A percentile compares a stretch with the other conserved stretches of the same genome.
These are phyloP conservation scores for Russula dissimulans DNA, from an alignment of 768 basidiomycete genomes.

Conservation along the genomic window DNA sequence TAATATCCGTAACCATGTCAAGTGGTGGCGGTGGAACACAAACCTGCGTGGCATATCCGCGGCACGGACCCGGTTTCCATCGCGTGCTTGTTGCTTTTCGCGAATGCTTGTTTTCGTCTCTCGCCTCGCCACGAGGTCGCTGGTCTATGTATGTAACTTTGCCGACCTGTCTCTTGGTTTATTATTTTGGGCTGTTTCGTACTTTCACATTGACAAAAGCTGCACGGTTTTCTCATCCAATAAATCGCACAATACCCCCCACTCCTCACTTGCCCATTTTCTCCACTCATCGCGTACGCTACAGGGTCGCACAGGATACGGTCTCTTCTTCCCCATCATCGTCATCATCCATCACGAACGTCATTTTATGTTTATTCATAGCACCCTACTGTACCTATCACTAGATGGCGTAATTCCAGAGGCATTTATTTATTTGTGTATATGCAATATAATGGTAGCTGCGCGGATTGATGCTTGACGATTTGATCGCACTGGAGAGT, in stretches of 20 bases:
- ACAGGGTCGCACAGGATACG: neutral
- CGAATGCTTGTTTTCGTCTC: neutral
- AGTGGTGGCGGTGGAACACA: neutral
- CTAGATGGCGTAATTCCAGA: slow-evolving; percentile 14
- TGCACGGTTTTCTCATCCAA: neutral
- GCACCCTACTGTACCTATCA: slow-evolving; percentile 10
- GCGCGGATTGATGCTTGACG: neutral
- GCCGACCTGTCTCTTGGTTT: neutral
- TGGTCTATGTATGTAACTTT: slow-evolving; percentile 1
- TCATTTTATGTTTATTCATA: slow-evolving; percentile 17
- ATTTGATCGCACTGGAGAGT: neutral
- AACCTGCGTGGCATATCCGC: neutral
- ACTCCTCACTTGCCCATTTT: neutral
- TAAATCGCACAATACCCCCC: slow-evolving; percentile 3
- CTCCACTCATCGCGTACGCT: neutral
- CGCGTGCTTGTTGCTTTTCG: neutral
- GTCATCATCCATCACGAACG: slow-evolving; percentile 2
- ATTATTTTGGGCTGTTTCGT: neutral
- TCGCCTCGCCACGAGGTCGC: neutral
- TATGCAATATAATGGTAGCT: slow-evolving; percentile 8
- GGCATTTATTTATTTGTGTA: slow-evolving; percentile 12
- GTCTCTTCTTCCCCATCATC: neutral
- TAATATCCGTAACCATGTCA: neutral
- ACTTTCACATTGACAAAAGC: neutral
- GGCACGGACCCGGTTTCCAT: neutral